Conservation (phyloP, 345 rosid species). For the Aquilaria malaccensis region DNA sequence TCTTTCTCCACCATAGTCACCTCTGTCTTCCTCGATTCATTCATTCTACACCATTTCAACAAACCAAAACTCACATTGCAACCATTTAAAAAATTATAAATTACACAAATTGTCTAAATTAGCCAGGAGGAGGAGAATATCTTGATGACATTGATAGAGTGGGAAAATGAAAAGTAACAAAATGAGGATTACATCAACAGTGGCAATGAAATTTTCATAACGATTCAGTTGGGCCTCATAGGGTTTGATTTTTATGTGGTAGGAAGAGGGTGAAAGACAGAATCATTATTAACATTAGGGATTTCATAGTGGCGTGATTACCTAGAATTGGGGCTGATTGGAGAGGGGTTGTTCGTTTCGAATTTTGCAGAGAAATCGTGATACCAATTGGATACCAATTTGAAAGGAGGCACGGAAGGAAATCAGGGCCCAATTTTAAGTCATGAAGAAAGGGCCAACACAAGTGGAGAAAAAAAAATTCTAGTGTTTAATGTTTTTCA, state of each 20-base stretch:
- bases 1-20: too few relatives aligned
- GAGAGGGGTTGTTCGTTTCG: conserved; percentile 25
- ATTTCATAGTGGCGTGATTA: conserved; percentile 30
- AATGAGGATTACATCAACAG: conserved; percentile 25
- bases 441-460: too few relatives aligned
- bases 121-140: background rate
- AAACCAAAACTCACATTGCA: too few relatives aligned
- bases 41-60: too few relatives aligned
- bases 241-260: conserved; percentile 25
- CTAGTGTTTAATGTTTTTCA: too few relatives aligned
- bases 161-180: conserved; percentile 1
- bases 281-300: conserved; percentile 22
- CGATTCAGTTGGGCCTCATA: conserved; percentile 12
- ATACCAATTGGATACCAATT: background rate
- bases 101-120: too few relatives aligned
- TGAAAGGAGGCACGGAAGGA: too few relatives aligned
- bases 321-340: conserved; percentile 38
- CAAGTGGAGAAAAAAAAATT: too few relatives aligned
- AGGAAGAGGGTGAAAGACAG: conserved; percentile 25
- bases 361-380: conserved; percentile 13
- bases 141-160: conserved; percentile 3
- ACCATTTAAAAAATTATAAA: too few relatives aligned
- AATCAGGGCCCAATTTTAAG: too few relatives aligned
- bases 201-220: conserved; percentile 19
- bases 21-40: too few relatives aligned